A percentile compares a stretch with the other conserved stretches of the same genome.
These are phyloP conservation scores for Epichloe brachyelytri DNA, from an alignment of 2,329 filamentous ascomycete species.

Conservation along the genomic window DNA sequence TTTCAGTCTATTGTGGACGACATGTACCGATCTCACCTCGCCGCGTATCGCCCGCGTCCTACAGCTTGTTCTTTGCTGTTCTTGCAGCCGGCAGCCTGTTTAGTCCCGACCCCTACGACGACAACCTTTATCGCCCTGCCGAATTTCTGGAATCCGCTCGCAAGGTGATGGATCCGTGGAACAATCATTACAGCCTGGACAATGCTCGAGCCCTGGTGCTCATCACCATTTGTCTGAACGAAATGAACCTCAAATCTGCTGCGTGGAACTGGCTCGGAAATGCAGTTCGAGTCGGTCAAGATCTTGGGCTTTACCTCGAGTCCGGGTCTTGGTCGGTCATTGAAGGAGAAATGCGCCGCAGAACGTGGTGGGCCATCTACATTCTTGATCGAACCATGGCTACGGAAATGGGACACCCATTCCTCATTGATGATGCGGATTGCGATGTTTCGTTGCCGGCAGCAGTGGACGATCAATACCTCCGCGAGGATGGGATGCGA, in stretches of 20 bases:
- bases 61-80: slow-evolving; percentile 69
- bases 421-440: slow-evolving; percentile 75
- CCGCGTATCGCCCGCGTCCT: slow-evolving; percentile 51
- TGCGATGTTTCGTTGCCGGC: slow-evolving; percentile 75
- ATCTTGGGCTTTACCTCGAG: slow-evolving; percentile 69
- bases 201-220: slow-evolving; percentile 62
- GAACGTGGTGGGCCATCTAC: slow-evolving; percentile 92
- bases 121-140: slow-evolving; percentile 39
- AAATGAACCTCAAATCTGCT: slow-evolving; percentile 74
- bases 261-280: slow-evolving; percentile 78
- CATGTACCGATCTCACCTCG: slow-evolving; percentile 57
- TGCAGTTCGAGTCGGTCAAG: slow-evolving; percentile 69
- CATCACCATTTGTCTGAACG: slow-evolving; percentile 65
- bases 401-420: slow-evolving; percentile 67
- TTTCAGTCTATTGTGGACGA: slow-evolving; percentile 66
- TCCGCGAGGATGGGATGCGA: slow-evolving; percentile 44
- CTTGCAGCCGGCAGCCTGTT: slow-evolving; percentile 75
- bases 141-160: slow-evolving; percentile 61
- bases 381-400: slow-evolving; percentile 72
- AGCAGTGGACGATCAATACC: slow-evolving; percentile 67
- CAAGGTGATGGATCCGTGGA: slow-evolving; percentile 66
- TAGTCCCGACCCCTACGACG: slow-evolving; percentile 36
- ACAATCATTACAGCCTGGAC: slow-evolving; percentile 63
- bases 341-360: slow-evolving; percentile 73
- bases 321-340: slow-evolving; percentile 59